Evolutionary conservation across 179 eudicot species (phyloP).

Genomic region (Beta macrorhiza): DNA sequence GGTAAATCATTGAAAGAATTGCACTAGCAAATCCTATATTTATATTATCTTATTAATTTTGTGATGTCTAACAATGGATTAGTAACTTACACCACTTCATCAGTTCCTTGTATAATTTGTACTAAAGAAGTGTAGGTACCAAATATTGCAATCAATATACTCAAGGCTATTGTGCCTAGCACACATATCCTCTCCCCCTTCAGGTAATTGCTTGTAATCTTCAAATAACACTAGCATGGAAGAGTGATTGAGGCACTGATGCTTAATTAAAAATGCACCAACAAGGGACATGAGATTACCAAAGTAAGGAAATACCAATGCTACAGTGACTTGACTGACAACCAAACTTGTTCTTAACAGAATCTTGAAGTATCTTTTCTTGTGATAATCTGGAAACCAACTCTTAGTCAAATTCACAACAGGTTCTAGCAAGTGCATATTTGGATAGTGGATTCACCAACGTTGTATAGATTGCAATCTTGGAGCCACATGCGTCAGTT

Average conservation of each 20-base stretch:
- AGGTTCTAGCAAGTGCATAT: constrained; percentile 74
- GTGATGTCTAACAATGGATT: too few species aligned
- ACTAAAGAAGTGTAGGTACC: constrained; percentile 57
- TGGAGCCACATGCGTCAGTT: constrained; percentile 44
- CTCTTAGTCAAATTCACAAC: constrained; percentile 52
- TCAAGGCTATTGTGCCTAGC: constrained; percentile 34
- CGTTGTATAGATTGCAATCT: constrained; percentile 69
- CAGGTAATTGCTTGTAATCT: constrained; percentile 45
- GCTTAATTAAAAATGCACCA: constrained; percentile 65
- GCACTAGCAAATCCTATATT: background rate
- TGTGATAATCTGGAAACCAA: constrained; percentile 34
- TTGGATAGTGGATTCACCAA: constrained; percentile 70
- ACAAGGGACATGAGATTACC: constrained; percentile 72
- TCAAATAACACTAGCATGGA: constrained; percentile 75
- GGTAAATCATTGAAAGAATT: too few species aligned
- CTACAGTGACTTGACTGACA: constrained; percentile 54
- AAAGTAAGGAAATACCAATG: constrained; percentile 63
- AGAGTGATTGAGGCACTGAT: constrained; percentile 55
- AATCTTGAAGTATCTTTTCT: constrained; percentile 34
- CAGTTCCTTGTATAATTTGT: constrained; percentile 33
- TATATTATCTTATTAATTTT: too few species aligned
- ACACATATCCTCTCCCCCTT: constrained; percentile 37
- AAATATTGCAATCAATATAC: constrained; percentile 40
- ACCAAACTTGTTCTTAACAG: constrained; percentile 53
- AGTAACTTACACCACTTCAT: constrained; percentile 5